Percentiles rank a stretch among this genome's conserved stretches.
Conservation (phyloP, 164 flowering plant species). For the Buxus sempervirens region DNA sequence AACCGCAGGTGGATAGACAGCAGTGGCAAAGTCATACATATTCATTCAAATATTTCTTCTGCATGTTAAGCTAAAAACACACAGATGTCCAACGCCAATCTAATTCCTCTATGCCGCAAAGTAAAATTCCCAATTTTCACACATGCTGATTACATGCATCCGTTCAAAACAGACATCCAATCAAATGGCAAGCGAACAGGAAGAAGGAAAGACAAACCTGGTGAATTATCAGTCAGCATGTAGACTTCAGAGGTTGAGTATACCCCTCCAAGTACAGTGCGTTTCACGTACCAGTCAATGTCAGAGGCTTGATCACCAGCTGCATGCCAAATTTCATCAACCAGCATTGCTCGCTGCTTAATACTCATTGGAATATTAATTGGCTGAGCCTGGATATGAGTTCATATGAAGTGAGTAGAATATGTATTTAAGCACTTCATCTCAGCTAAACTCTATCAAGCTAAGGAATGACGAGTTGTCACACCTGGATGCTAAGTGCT, state of each 20-base stretch:
- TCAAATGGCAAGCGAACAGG: too few species aligned
- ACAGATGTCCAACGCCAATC: too few species aligned
- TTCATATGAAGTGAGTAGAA: neutral
- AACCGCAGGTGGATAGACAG: too few species aligned
- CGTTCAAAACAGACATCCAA: too few species aligned
- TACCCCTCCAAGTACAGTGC: constrained; percentile 87
- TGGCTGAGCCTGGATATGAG: constrained; percentile 61
- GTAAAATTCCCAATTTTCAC: too few species aligned
- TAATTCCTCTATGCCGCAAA: too few species aligned
- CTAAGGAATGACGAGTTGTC: neutral
- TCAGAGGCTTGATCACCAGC: constrained; percentile 66
- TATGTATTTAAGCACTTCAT: neutral
- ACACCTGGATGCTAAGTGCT: constrained; percentile 81
- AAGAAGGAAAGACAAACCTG: constrained; percentile 45
- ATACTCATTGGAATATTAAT: constrained; percentile 77
- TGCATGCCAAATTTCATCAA: constrained; percentile 98
- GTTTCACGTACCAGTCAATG: constrained; percentile 89
- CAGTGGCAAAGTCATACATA: too few species aligned
- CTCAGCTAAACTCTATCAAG: too few species aligned
- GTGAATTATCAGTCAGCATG: constrained; percentile 91
- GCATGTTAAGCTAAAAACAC: too few species aligned
- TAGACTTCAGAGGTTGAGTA: constrained; percentile 91
- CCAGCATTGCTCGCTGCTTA: constrained; percentile 89
- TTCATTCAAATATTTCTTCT: too few species aligned
- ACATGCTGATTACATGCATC: too few species aligned